phyloP scores from a whole-genome alignment of 164 flowering plant genomes.

The Tetrastigma voinierianum region DNA sequence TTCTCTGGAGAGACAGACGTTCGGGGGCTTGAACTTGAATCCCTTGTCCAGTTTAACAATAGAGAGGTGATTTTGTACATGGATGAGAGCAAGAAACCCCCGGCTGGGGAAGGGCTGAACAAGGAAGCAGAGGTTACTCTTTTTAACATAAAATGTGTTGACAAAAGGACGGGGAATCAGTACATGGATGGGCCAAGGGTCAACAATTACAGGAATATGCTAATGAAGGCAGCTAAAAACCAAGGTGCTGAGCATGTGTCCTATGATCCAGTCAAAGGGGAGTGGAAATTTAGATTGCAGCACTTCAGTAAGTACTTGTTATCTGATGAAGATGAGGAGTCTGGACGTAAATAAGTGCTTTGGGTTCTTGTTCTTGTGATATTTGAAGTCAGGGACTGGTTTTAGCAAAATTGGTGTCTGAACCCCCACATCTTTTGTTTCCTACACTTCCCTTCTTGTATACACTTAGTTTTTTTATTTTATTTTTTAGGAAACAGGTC shows the following conservation, averaged over 20 bases:
- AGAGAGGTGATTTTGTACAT: slow-evolving; percentile 23
- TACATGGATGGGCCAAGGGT: slow-evolving; percentile 7
- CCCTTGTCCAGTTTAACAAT: slow-evolving; percentile 20
- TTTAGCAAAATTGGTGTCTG: no score
- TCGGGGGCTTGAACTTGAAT: slow-evolving; percentile 20
- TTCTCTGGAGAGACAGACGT: slow-evolving; percentile 27
- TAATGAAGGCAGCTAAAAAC: slow-evolving; percentile 16
- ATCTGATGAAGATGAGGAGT: no score
- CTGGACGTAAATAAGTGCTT: no score
- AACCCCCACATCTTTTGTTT: no score
- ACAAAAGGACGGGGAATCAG: slow-evolving; percentile 12
- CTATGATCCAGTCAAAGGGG: slow-evolving; percentile 20
- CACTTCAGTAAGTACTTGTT: slow-evolving; percentile 19
- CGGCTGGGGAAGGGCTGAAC: slow-evolving; percentile 22
- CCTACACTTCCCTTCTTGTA: no score
- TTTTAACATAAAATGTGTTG: slow-evolving; percentile 17
- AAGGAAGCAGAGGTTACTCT: slow-evolving; percentile 29
- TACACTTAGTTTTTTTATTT: no score
- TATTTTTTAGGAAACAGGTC: no score
- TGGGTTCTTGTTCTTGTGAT: no score
- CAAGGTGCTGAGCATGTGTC: slow-evolving; percentile 27
- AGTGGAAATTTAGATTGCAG: slow-evolving; percentile 28
- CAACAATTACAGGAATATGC: slow-evolving; percentile 20
- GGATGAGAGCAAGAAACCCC: slow-evolving; percentile 24
- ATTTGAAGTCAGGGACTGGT: no score